These are phyloP conservation scores for Striga asiatica DNA, from an alignment of 257 asterid genomes.

Conservation along the genomic window DNA sequence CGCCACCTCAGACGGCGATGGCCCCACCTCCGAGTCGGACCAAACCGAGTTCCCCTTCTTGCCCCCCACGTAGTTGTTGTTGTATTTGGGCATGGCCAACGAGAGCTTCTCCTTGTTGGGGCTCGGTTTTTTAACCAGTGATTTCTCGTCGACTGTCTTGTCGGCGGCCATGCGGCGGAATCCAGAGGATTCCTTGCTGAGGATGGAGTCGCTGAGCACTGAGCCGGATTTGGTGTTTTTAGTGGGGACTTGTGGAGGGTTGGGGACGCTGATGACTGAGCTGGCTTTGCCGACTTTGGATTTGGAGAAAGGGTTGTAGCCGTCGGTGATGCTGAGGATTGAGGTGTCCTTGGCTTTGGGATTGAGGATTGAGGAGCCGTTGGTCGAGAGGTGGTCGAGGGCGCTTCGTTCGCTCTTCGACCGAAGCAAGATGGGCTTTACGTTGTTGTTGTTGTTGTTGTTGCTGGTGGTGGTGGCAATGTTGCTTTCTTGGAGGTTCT, in stretches of 20 bases:
- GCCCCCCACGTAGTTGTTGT: slow-evolving; percentile 22
- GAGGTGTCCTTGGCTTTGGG: slow-evolving; percentile 38
- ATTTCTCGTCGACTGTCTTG: slow-evolving; percentile 28
- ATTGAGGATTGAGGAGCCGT: slow-evolving; percentile 29
- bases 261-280: slow-evolving; percentile 58
- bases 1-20: slow-evolving; percentile 88
- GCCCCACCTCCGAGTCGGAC: slow-evolving; percentile 82
- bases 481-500: background rate
- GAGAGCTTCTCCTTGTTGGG: slow-evolving; percentile 12
- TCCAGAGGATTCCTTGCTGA: slow-evolving; percentile 39
- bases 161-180: slow-evolving; percentile 11
- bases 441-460: too few species aligned
- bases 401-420: slow-evolving; percentile 60
- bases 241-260: slow-evolving; percentile 16
- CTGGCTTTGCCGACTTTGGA: slow-evolving; percentile 52
- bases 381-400: slow-evolving; percentile 26
- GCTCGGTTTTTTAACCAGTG: slow-evolving; percentile 13
- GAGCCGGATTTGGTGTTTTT: slow-evolving; percentile 44
- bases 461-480: background rate
- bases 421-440: slow-evolving; percentile 39
- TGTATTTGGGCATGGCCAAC: slow-evolving; percentile 20
- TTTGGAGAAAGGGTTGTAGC: slow-evolving; percentile 16
- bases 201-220: slow-evolving; percentile 43
- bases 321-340: slow-evolving; percentile 46
- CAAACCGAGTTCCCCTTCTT: slow-evolving; percentile 31